Evolutionary conservation across 1,284 basidiomycete genomes (phyloP), one percentile per base, ranked within the genome.

Genomic region (Xerocomus amazonicus): DNA sequence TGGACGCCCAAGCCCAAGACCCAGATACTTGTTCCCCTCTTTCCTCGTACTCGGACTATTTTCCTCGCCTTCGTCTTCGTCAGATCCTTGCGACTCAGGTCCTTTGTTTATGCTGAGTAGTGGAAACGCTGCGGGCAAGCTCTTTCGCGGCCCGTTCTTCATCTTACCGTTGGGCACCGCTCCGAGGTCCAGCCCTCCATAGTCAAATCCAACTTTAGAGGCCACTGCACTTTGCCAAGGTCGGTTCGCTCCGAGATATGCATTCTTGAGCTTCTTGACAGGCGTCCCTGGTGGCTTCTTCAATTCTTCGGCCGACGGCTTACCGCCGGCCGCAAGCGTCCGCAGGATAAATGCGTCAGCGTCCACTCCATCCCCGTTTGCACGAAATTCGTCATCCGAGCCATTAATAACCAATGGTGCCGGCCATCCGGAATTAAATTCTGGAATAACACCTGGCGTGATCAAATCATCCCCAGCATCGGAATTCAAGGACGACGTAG

Each of bases 171-270:
- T 59, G 57, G 36, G 54, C 26, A 40, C 56, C 47, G 45, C 16
- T 29, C 42, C 73, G 33, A 68, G 63, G 26, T 73, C 73, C 45
- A 71, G 65, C n/a, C 77, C 80, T 33, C 52, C 62, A 53, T 83
- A 80, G 43, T 76, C 73, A 48, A 80, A 74, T 0, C 81, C 84
- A 48, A 88, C 80, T 66, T 85, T 88, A 56, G 74, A 66, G 7
- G 85, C 75, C 12, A 89, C 76, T 3, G 87, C 86, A 60, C 86
- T 88, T 64, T 88, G 87, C 86, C 87, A 89, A 4, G 83, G 85
- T 9, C 87, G 73, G 41, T 78, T 77, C 37, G 75, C 73, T 29
- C 72, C 72, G 38, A 87, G 68, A 56, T 79, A 75, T 32, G 76
- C 73, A 16, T 79, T 81, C 67, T 84, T 84, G 50, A 74, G 65